phyloP scores from a whole-genome alignment of 305 asterid genomes.

The Stenogyne calaminthoides region DNA sequence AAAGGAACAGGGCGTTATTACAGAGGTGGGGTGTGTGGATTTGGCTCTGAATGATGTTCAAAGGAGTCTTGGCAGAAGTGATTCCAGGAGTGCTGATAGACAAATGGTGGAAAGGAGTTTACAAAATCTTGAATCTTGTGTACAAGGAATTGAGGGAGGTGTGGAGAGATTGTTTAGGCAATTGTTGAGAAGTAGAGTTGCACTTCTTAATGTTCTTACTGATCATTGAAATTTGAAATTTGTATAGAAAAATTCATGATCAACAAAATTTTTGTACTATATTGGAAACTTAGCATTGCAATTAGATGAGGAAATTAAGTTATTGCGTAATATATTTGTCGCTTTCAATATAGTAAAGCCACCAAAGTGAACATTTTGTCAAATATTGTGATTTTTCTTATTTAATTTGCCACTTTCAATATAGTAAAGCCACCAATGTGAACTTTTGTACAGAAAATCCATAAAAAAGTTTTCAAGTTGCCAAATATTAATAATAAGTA shows the following conservation, averaged over 20 bases:
- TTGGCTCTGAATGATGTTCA: slow-evolving; percentile 32
- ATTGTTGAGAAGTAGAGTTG: slow-evolving; percentile 48
- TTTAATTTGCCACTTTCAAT: too few relatives aligned
- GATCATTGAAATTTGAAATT: slow-evolving; percentile 13
- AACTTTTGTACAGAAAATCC: too few relatives aligned
- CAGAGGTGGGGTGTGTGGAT: slow-evolving; percentile 49
- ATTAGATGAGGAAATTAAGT: not conserved
- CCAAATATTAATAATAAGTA: too few relatives aligned
- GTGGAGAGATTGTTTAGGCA: slow-evolving; percentile 49
- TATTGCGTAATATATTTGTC: not conserved
- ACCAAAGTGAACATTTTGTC: not conserved
- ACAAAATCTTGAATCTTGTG: slow-evolving; percentile 34
- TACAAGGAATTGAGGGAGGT: slow-evolving; percentile 47
- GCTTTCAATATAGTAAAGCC: not conserved
- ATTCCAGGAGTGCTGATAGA: slow-evolving; percentile 19
- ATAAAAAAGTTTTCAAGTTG: too few relatives aligned
- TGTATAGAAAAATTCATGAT: not conserved
- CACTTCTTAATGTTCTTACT: slow-evolving; percentile 53
- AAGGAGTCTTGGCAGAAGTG: slow-evolving; percentile 22
- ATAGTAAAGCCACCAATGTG: too few relatives aligned
- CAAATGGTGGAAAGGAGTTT: slow-evolving; percentile 38
- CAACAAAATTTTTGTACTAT: slow-evolving; percentile 27
- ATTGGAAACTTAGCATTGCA: not conserved
- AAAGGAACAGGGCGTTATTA: slow-evolving; percentile 20
- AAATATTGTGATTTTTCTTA: too few relatives aligned